Evolutionary conservation across 1,139 yeast species (phyloP), one percentile per base, ranked within the genome.

Genomic region (Spathaspora jeffriesii): DNA sequence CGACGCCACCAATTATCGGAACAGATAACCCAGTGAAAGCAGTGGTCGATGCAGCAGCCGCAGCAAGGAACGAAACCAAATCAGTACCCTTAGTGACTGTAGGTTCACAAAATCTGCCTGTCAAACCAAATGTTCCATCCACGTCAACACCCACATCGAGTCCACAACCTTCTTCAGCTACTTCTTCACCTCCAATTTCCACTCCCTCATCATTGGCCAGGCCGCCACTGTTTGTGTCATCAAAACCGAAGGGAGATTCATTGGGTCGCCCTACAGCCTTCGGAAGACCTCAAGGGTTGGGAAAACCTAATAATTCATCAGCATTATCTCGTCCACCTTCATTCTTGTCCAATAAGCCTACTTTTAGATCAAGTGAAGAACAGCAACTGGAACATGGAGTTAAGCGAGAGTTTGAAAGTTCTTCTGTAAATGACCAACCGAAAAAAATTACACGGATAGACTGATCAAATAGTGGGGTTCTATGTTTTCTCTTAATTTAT

Each of bases 281-380:
- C 22, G 55, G 54, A 32, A 55, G 56, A 42, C 64, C 62, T 14
- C 68, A 52, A 48, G 56, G 58, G 14, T 60, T 60, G 45, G 59
- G 66, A 10, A 63, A 64, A 38, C 64, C 63, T 17, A 57, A 58
- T 28, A 43, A 55, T 28, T 42, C 49, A 23, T 34, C 50, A 23
- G 51, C 53, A 15, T 56, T 67, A 40, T 49, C 65, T 2, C 61
- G 63, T 43, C 71, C 73, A 20, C 73, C 73, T 13, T 71, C 64
- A 47, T 68, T 68, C 46, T 50, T 65, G 14, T 61, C 73, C 10
- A 67, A 62, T 41, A 69, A 68, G 49, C 68, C 68, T 2, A 53
- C 57, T 25, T 55, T 48, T 28, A 51, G 41, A 21, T 30, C 39
- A 11, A 25, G 31, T 31, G 40, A 37, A 23, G 18, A 34, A 22